These are phyloP conservation scores for Blepharisma stoltei DNA, from an alignment of 73 alveolate species.

Conservation along the genomic window DNA sequence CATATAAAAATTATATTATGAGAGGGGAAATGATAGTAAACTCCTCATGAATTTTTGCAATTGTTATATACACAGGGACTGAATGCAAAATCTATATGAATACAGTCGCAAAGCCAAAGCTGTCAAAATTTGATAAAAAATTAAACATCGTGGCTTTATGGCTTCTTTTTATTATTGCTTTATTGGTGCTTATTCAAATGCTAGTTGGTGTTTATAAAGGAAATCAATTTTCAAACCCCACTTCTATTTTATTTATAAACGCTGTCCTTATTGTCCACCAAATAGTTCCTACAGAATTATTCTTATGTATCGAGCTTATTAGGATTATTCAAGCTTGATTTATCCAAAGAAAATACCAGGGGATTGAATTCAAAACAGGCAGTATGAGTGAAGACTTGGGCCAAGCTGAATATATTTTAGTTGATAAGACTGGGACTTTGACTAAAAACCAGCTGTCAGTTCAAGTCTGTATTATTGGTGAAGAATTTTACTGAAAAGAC, in stretches of 20 bases:
- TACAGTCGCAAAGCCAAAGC: background rate
- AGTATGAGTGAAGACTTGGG: background rate
- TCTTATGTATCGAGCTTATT: background rate
- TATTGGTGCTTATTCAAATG: background rate
- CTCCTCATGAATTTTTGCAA: background rate
- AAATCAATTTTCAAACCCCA: no score
- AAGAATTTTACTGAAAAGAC: background rate
- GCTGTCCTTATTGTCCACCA: background rate
- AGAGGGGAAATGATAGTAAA: slow-evolving; percentile 1
- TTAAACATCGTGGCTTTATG: background rate
- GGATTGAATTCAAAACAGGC: background rate
- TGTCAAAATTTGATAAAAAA: slow-evolving; percentile 6
- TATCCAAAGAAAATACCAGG: background rate
- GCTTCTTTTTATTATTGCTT: background rate
- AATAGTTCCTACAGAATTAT: background rate
- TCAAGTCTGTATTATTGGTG: slow-evolving; percentile 18
- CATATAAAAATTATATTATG: background rate
- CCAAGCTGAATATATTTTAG: background rate
- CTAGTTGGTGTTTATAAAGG: background rate
- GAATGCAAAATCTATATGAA: background rate
- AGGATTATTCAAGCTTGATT: background rate
- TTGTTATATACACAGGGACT: slow-evolving; percentile 18
- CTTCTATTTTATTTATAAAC: no score
- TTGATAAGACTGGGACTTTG: slow-evolving; percentile 13
- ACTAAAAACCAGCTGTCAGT: background rate